Conservation (phyloP, 2,329 filamentous ascomycete species). For the Fusarium scirpi region DNA sequence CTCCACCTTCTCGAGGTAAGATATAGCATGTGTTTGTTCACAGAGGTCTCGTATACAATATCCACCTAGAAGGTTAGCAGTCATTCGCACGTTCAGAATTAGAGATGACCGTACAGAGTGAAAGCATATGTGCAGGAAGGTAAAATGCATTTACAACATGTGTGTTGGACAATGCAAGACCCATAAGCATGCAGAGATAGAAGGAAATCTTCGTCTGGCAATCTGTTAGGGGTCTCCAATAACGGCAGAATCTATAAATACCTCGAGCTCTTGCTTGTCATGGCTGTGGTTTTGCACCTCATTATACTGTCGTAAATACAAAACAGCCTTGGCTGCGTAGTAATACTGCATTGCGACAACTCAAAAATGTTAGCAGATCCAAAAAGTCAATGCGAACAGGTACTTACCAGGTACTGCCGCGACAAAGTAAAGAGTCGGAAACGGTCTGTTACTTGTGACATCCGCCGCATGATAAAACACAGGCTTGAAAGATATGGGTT, state of each 20-base stretch:
- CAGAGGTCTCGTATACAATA: neutral
- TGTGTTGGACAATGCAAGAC: neutral
- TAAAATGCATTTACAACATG: constrained; percentile 9
- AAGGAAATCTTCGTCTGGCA: neutral
- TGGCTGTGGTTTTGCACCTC: too few relatives aligned
- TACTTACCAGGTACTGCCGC: constrained; percentile 3
- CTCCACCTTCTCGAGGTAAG: neutral
- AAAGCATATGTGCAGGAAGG: constrained; percentile 13
- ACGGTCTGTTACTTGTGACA: neutral
- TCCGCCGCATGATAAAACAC: neutral
- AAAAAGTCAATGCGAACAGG: fast-evolving
- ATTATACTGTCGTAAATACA: neutral
- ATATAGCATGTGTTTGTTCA: neutral
- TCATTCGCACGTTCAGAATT: fast-evolving
- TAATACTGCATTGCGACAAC: constrained; percentile 16
- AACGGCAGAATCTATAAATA: too few relatives aligned
- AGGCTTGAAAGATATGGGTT: neutral
- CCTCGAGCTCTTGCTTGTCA: too few relatives aligned
- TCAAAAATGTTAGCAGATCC: fast-evolving
- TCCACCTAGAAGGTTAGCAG: neutral
- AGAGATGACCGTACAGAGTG: neutral
- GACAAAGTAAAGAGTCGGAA: neutral
- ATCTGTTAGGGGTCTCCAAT: neutral
- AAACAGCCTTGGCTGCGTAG: constrained; percentile 8
- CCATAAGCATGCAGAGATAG: constrained; percentile 4